Evolutionary conservation across 805 yeast species (phyloP).

Genomic region (Myxozyma sirexii): DNA sequence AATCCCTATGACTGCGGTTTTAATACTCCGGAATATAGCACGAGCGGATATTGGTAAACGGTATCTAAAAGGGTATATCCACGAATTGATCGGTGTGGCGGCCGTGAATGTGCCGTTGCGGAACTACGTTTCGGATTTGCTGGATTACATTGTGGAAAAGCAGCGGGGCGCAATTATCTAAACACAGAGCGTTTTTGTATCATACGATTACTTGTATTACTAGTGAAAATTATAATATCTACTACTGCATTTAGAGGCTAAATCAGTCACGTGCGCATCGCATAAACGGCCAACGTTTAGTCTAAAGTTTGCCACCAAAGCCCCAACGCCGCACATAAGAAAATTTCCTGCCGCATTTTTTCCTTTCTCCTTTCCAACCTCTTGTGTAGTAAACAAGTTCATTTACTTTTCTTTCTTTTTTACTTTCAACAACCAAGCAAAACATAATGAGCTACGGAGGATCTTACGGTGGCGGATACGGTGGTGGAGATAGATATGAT

Average conservation of each 20-base stretch:
- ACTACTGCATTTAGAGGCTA: not conserved
- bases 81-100: constrained; percentile 32
- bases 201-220: not conserved
- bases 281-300: not conserved
- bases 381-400: too few relatives aligned
- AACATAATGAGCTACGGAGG: constrained; percentile 32
- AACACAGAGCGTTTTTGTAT: not conserved
- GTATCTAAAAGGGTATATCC: constrained; percentile 32
- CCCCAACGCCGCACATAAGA: not conserved
- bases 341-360: not conserved
- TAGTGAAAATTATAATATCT: too few relatives aligned
- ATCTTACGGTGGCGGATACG: constrained; percentile 21
- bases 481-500: constrained; percentile 17
- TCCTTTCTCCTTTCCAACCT: not conserved
- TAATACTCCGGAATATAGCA: constrained; percentile 45
- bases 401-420: not conserved
- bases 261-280: not conserved
- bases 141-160: constrained; percentile 26
- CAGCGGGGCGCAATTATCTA: constrained; percentile 18
- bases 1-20: constrained; percentile 40
- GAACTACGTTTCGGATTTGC: constrained; percentile 32
- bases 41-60: constrained; percentile 37
- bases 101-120: constrained; percentile 34
- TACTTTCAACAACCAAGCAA: not conserved
- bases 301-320: constrained; percentile 3